Evolutionary conservation across 169 alveolate genomes (phyloP), one percentile per base, ranked within the genome.

Genomic region (Plasmodium vivax): DNA sequence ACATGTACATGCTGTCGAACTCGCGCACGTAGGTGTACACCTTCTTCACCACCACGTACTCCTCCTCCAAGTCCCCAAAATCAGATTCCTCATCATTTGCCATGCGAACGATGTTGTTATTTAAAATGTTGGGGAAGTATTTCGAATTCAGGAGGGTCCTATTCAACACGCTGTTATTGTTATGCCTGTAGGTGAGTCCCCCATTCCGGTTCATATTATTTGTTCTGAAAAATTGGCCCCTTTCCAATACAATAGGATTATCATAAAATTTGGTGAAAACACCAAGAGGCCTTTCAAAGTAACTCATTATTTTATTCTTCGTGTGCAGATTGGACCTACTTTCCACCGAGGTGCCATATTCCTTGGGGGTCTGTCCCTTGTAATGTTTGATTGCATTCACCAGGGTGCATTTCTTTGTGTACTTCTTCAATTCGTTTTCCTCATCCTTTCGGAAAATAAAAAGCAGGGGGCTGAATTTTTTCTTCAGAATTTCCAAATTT

Each of bases 371-470:
- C 1, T 10, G 12, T 23, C 43, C 32, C 30, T 74, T 85, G 68
- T 51, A 75, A 14, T 79, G 54, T 36, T 85, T 85, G 47, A 85
- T 79, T 36, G 68, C 30, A 51, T 74, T 51, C 10, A 77, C 81
- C 34, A 85, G 68, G 34, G 85, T 30, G 16, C 62, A 34, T 45
- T 47, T 85, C 68, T 77, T 85, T 5, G 51, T 47, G 80, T 85
- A 75, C 54, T 79, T 85, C 34, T 85, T 85, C 58, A 85, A 32
- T 79, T 85, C 93, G 45, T 85, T 85, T 38, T 75, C 93, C 36
- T 85, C 93, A 75, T 85, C 93, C 68, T 58, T 85, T 34, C 85
- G 75, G 43, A 85, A 85, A 45, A 85, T 85, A 85, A 47, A 74
- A 85, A 85, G 81, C 38, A 85, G 68, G 56, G 93, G 87, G 72